Percentiles rank a stretch among this genome's conserved stretches.
Evolutionary conservation across 176 grass and related monocot species (phyloP).

Genomic region (Ampelocalamus luodianensis): DNA sequence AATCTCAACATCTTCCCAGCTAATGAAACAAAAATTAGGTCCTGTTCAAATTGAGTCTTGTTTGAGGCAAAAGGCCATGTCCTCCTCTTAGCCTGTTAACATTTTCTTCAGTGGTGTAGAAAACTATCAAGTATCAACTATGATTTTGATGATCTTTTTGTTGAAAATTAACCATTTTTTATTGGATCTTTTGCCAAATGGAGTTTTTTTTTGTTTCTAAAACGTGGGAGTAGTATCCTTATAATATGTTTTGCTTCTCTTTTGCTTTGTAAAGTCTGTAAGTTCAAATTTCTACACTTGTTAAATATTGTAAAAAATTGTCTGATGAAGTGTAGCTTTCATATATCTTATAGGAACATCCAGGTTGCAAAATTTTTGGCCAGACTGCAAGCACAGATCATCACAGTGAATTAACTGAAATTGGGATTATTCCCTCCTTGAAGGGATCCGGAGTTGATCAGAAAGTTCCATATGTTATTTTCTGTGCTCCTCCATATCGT

Average conservation of each 20-base stretch:
- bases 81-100: background rate
- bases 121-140: background rate
- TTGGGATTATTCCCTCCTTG: conserved; percentile 73
- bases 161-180: conserved; percentile 8
- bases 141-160: background rate
- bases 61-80: background rate
- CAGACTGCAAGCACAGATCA: conserved; percentile 79
- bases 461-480: conserved; percentile 79
- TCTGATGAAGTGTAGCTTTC: conserved; percentile 13
- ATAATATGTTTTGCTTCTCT: background rate
- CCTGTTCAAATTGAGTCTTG: background rate
- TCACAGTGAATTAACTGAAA: conserved; percentile 68
- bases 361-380: conserved; percentile 71
- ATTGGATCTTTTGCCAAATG: background rate
- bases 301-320: background rate
- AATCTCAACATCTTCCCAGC: background rate
- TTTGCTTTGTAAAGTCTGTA: background rate
- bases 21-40: background rate
- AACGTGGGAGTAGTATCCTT: background rate
- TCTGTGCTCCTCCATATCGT: conserved; percentile 83
- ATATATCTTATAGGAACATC: conserved; percentile 62
- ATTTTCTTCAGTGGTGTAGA: background rate
- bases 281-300: background rate
- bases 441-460: conserved; percentile 47
- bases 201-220: background rate